phyloP scores from a whole-genome alignment of 345 rosid genomes.

The Eucalyptus regnans region DNA sequence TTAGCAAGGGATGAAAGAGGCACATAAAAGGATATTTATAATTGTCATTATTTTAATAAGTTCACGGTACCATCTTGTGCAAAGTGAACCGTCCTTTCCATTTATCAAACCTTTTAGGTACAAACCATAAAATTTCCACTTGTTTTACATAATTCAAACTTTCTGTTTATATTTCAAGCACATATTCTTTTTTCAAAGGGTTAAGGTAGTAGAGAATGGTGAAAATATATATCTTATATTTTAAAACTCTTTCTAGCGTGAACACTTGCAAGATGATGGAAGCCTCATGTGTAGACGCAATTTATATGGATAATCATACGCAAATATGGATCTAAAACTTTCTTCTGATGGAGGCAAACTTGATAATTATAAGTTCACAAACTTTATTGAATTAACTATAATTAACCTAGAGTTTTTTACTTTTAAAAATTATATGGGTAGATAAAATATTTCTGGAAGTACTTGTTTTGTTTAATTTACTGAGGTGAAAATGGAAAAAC shows the following conservation, averaged over 20 bases:
- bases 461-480: not conserved
- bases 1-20: not conserved
- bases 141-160: not conserved
- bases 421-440: not conserved
- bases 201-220: not conserved
- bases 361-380: not conserved
- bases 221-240: not conserved
- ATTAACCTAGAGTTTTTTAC: not conserved
- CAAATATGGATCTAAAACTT: not conserved
- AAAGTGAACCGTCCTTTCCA: not conserved
- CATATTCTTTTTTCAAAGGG: not conserved
- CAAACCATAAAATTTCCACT: not conserved
- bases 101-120: not conserved
- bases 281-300: not conserved
- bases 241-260: not conserved
- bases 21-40: not conserved
- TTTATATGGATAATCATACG: not conserved
- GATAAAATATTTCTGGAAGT: not conserved
- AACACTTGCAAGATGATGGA: not conserved
- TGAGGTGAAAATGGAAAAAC: not conserved
- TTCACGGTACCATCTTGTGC: not conserved
- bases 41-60: not conserved
- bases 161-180: not conserved
- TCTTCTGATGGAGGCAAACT: not conserved
- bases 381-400: not conserved